phyloP scores from a whole-genome alignment of 306 rosid genomes.

The Quercus suber region DNA sequence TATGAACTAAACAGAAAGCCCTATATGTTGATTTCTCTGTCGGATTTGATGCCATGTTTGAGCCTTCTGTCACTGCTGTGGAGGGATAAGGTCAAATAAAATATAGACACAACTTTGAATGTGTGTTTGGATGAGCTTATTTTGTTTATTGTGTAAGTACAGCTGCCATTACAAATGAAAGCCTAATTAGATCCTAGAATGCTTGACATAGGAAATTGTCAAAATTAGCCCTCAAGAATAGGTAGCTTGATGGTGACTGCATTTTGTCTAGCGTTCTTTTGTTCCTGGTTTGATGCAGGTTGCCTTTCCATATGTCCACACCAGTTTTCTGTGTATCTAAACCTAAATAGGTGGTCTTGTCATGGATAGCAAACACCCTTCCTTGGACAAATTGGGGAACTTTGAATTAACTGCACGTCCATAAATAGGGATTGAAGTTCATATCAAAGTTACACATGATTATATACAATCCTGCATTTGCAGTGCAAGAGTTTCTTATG shows the following conservation, averaged over 20 bases:
- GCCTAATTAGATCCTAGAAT: background rate
- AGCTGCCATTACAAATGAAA: no score
- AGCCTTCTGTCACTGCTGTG: background rate
- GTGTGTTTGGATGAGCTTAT: background rate
- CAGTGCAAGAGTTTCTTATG: background rate
- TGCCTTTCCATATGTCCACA: background rate
- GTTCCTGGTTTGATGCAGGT: background rate
- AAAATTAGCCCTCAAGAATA: background rate
- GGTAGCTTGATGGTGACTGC: background rate
- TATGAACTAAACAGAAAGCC: background rate
- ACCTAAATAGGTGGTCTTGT: background rate
- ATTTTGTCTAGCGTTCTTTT: background rate
- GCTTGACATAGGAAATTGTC: background rate
- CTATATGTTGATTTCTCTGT: background rate
- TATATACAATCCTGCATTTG: background rate
- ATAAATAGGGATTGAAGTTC: background rate
- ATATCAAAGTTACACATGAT: background rate
- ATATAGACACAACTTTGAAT: background rate
- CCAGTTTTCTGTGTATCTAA: background rate
- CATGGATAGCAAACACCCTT: background rate
- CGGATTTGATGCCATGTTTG: background rate
- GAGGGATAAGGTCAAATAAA: background rate
- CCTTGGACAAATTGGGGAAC: background rate
- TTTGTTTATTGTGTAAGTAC: no score
- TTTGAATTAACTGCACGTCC: background rate